Evolutionary conservation across 2,329 filamentous ascomycete species (phyloP), one percentile per base, ranked within the genome.

Genomic region (Fonsecaea monophora): DNA sequence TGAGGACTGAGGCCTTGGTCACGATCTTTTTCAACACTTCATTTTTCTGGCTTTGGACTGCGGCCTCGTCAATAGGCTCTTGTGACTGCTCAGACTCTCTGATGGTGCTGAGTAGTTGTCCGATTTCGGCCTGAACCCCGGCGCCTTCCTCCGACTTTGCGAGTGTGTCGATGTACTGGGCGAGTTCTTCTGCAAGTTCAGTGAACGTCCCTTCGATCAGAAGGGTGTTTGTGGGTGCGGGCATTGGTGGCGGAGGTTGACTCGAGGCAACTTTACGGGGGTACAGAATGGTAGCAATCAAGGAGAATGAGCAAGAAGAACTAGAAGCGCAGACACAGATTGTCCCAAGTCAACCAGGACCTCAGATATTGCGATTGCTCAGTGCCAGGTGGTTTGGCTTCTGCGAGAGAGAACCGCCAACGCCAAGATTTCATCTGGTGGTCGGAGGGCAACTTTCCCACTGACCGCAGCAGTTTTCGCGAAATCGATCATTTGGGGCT

Each of bases 121-220:
- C 85, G 78, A 95, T 83, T 73, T 91, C 89, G 73, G 83, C 77
- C 75, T 86, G 83, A 67, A 90, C 77, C 58, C 75, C 79, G 60
- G 79, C 81, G 70, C 80, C 79, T 71, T 85, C 85, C 70, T 87
- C 85, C 74, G 82, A 84, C 72, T 92, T 90, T 76, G 91, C 90
- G 78, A 94, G 87, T 74, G 89, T 85, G 81, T 96, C 92, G 79
- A 99, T 85, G 82, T 96, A 97, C 76, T 94, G 91, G 80, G 94
- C 93, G 84, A 99, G 91, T 84, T 99, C 95, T 81, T 92, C 89
- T 76, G 91, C 89, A 78, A 97, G 89, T 83, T 98, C 95, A 79
- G 93, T 89, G 80, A 97, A 97, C 76, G 88, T 87, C 80, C 95
- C 95, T 85, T 99, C 95, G 81, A 99, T 88, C 74, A 89, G 83